Conservation (phyloP, 202 grass and related monocot genomes). For the Brachypodium distachyon region DNA sequence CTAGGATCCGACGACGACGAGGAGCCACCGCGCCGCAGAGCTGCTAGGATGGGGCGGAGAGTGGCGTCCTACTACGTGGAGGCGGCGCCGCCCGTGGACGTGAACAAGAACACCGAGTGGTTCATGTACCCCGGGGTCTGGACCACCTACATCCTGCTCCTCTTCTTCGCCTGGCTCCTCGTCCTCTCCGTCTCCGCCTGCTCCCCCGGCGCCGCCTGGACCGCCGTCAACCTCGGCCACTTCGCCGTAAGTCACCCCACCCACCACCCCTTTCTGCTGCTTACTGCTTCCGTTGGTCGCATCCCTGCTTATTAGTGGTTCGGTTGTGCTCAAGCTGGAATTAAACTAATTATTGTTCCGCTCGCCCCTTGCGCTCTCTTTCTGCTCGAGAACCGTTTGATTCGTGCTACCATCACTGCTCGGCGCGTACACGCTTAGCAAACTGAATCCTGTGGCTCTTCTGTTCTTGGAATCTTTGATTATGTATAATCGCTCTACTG, state of each 20-base stretch:
- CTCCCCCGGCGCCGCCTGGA: conserved; percentile 74
- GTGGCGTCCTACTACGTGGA: conserved; percentile 49
- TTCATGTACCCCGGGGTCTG: conserved; percentile 82
- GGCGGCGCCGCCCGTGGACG: conserved; percentile 53
- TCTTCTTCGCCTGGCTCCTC: conserved; percentile 92
- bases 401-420: background rate
- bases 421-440: background rate
- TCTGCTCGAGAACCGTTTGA: background rate
- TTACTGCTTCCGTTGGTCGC: background rate
- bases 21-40: background rate
- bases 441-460: background rate
- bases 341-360: background rate
- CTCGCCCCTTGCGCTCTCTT: background rate
- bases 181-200: conserved; percentile 79
- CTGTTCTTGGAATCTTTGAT: background rate
- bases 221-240: conserved; percentile 72
- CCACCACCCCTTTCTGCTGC: background rate
- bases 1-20: background rate
- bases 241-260: conserved; percentile 35
- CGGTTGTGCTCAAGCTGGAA: background rate
- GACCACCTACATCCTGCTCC: conserved; percentile 80
- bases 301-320: background rate
- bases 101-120: conserved; percentile 93
- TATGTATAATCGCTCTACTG: background rate
- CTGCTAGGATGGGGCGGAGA: conserved; percentile 20